Evolutionary conservation across 2,329 filamentous ascomycete species (phyloP).

Genomic region (Cordyceps pruinosa): DNA sequence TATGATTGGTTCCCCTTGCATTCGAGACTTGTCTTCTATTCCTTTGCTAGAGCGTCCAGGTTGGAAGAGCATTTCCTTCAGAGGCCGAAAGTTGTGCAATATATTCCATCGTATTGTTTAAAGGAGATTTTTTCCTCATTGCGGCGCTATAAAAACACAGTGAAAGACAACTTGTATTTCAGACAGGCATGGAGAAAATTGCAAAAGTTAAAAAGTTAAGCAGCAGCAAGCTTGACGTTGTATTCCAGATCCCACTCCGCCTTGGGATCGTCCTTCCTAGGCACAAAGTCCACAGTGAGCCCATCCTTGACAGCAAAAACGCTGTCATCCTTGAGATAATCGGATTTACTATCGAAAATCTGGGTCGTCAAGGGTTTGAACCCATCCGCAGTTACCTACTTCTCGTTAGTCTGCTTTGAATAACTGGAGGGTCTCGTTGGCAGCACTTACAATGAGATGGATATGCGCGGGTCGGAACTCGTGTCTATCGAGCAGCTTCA

Average conservation of each 20-base stretch:
- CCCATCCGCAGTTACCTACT: constrained; percentile 40
- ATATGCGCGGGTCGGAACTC: constrained; percentile 32
- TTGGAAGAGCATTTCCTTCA: too few species aligned
- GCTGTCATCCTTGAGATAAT: constrained; percentile 48
- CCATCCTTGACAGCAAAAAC: constrained; percentile 51
- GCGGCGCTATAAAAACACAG: too few species aligned
- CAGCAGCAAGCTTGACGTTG: constrained; percentile 45
- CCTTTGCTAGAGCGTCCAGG: too few species aligned
- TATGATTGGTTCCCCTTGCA: too few species aligned
- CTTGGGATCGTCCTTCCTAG: constrained; percentile 32
- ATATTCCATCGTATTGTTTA: too few species aligned
- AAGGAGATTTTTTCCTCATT: too few species aligned
- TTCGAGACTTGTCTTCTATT: too few species aligned
- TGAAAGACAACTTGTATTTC: too few species aligned
- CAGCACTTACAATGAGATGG: constrained; percentile 26
- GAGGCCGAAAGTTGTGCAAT: too few species aligned
- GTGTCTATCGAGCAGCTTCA: constrained; percentile 29
- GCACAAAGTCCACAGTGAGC: constrained; percentile 36
- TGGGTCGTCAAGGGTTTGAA: constrained; percentile 66
- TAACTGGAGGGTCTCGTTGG: too few species aligned
- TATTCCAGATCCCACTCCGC: constrained; percentile 54
- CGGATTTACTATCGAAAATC: constrained; percentile 63
- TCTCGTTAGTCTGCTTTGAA: not conserved
- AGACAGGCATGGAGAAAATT: not conserved
- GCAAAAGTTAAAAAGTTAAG: not conserved